Conservation (phyloP, 495 filamentous ascomycete genomes). For the Penicillium turbatum region DNA sequence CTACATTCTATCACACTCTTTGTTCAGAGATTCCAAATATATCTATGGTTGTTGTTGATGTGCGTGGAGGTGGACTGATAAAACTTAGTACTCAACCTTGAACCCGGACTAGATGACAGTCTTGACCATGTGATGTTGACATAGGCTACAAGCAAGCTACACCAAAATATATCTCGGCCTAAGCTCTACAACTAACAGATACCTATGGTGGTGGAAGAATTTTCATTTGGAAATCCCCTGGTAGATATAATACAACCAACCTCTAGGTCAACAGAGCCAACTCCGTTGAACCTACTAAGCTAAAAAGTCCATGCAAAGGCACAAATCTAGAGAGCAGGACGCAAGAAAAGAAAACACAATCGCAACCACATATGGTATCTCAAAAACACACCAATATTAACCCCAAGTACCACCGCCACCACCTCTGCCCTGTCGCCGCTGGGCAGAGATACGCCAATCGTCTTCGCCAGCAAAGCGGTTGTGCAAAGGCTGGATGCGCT, state of each 20-base stretch:
- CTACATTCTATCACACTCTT: no score
- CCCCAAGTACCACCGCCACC: constrained; percentile 97
- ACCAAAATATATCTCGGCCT: no score
- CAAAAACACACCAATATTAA: constrained; percentile 35
- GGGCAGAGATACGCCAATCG: constrained; percentile 89
- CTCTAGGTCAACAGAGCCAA: neutral
- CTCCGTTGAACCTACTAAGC: neutral
- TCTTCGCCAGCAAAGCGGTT: constrained; percentile 88
- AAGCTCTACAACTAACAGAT: no score
- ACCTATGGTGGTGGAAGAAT: no score
- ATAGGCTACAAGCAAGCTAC: no score
- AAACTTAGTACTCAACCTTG: no score
- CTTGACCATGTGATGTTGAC: no score
- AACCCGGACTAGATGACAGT: no score
- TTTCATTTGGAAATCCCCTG: neutral
- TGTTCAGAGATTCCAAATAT: no score
- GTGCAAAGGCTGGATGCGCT: constrained; percentile 90
- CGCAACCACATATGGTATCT: constrained; percentile 3
- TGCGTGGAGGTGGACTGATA: no score
- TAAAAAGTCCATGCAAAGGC: neutral
- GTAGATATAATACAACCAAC: neutral
- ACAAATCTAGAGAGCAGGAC: neutral
- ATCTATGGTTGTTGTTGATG: no score
- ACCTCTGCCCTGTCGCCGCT: constrained; percentile 79
- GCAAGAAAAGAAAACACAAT: neutral